Percentiles rank a stretch among this genome's conserved stretches.
Evolutionary conservation across 768 basidiomycete species (phyloP).

Genomic region (Termitomyces eurrhizus): DNA sequence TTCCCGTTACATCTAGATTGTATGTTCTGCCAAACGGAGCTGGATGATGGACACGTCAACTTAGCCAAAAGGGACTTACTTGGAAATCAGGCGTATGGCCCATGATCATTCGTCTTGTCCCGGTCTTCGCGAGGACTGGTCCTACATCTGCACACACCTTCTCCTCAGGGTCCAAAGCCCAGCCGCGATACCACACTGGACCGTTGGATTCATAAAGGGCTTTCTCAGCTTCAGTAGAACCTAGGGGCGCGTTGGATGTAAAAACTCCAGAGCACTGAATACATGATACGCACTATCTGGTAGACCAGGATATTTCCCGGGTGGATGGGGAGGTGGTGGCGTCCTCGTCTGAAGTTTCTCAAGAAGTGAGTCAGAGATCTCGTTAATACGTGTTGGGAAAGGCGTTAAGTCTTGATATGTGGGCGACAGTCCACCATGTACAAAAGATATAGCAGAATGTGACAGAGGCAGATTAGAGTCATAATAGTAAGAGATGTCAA

Average conservation of each 20-base stretch:
- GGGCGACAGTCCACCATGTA: slow-evolving; percentile 88
- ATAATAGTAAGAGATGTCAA: slow-evolving; percentile 16
- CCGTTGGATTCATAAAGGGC: slow-evolving; percentile 75
- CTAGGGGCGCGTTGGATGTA: slow-evolving; percentile 26
- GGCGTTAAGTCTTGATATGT: slow-evolving; percentile 72
- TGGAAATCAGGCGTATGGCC: slow-evolving; percentile 93
- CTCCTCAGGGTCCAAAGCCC: slow-evolving; percentile 74
- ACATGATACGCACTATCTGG: slow-evolving; percentile 40
- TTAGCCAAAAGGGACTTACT: slow-evolving; percentile 30
- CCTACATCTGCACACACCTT: slow-evolving; percentile 70
- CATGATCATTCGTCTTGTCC: slow-evolving; percentile 89
- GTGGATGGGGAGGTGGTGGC: slow-evolving; percentile 81
- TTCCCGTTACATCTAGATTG: slow-evolving; percentile 87
- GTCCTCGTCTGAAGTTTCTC: slow-evolving; percentile 59
- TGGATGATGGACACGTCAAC: not conserved
- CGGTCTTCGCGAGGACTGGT: slow-evolving; percentile 64
- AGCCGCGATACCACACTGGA: slow-evolving; percentile 93
- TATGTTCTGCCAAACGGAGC: slow-evolving; percentile 49
- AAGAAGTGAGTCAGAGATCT: slow-evolving; percentile 65
- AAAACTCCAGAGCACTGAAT: slow-evolving; percentile 7
- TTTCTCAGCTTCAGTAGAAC: slow-evolving; percentile 61
- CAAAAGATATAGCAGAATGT: slow-evolving; percentile 84
- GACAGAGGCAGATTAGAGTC: slow-evolving; percentile 49
- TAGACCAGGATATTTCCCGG: slow-evolving; percentile 66
- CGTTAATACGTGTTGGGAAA: slow-evolving; percentile 83